phyloP scores from a whole-genome alignment of 352 stramenopile genomes.

The Phytophthora brassicae region DNA sequence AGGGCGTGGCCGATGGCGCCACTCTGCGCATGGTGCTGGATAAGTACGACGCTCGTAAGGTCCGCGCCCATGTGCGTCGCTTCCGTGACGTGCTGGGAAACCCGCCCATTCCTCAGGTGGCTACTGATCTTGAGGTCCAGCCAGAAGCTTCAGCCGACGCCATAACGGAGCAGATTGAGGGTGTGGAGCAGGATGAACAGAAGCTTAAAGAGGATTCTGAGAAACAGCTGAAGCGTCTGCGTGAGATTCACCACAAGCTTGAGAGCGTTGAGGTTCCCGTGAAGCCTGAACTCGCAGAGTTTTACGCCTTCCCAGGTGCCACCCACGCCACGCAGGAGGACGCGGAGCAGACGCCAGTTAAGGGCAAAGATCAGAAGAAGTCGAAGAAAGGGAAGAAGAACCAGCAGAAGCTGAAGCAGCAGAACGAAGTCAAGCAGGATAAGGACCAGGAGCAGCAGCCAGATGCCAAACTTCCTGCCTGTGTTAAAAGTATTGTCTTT shows the following conservation, averaged over 20 bases:
- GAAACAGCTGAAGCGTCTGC: constrained; percentile 77
- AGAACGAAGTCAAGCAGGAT: constrained; percentile 29
- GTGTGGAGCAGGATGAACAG: constrained; percentile 45
- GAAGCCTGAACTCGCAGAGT: constrained; percentile 56
- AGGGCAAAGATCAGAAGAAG: constrained; percentile 38
- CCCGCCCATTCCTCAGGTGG: constrained; percentile 74
- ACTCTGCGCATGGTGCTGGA: constrained; percentile 85
- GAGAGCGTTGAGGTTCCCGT: constrained; percentile 77
- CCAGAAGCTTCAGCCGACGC: constrained; percentile 12
- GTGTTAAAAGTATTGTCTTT: constrained; percentile 90
- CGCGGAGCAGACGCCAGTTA: constrained; percentile 22
- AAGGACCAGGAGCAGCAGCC: constrained; percentile 40
- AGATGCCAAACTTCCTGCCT: constrained; percentile 74
- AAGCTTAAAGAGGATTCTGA: constrained; percentile 75
- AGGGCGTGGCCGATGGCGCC: constrained; percentile 57
- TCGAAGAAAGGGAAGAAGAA: constrained; percentile 46
- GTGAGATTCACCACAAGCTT: constrained; percentile 83
- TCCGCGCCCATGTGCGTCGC: constrained; percentile 76
- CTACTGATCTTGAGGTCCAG: constrained; percentile 25
- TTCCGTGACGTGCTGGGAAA: constrained; percentile 84
- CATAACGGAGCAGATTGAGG: constrained; percentile 25
- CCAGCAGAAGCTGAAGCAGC: constrained; percentile 32
- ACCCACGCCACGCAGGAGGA: constrained; percentile 6
- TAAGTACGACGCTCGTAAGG: constrained; percentile 87
- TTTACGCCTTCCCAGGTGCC: constrained; percentile 57